Base-by-base conservation (phyloP, 768 basidiomycete species). In the Boletales sp. region DNA sequence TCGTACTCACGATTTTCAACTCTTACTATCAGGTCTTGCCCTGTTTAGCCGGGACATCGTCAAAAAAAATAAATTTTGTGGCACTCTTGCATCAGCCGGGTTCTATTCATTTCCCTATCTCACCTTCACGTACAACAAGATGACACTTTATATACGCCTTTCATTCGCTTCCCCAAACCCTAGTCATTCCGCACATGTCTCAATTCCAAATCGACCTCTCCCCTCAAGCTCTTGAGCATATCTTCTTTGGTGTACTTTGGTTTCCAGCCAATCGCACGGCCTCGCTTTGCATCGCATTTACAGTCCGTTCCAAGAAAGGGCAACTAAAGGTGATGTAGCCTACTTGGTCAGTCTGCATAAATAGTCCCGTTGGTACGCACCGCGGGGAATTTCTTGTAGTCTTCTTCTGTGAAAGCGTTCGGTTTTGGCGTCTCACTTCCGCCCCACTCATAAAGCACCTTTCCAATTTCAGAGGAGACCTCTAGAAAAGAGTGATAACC, bases 401-500 rank as follows among this genome's bases (percentile, higher is more conserved):
- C 65, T 5, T 54, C 55, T 5, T 61, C 55, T 1, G 71, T 74
- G 50, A 81, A 81, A 0, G 72, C 52, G 4, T 69, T 76, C 4
- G 80, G 75, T 50, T 71, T 45, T 2, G 45, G 19, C 2, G 57
- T 59, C 35, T 54, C 42, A 24, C 54, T 65, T 17, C 30, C 48
- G 2, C 59, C 57, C 2, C 59, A 34, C 3, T 55, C 54, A 12
- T 32, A 12, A 5, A 63, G 63, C 4, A 19, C 57, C 68, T 72
- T 62, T 5, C 70, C 74, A 24, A 81, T 69, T 4, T 70, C 70
- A 40, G 66, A 71, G 8, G 65, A 62, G n/a, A 83, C 54, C 4
- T 79, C 72, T 43, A 73, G 76, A 27, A 78, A 36, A 7, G 56
- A 62, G 38, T 80, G 73, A 42, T 83, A 77, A 17, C 75, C 81